A percentile compares a stretch with the other conserved stretches of the same genome.
Evolutionary conservation across 768 basidiomycete species (phyloP).

Genomic region (Pilatotrama ljubarskyi): DNA sequence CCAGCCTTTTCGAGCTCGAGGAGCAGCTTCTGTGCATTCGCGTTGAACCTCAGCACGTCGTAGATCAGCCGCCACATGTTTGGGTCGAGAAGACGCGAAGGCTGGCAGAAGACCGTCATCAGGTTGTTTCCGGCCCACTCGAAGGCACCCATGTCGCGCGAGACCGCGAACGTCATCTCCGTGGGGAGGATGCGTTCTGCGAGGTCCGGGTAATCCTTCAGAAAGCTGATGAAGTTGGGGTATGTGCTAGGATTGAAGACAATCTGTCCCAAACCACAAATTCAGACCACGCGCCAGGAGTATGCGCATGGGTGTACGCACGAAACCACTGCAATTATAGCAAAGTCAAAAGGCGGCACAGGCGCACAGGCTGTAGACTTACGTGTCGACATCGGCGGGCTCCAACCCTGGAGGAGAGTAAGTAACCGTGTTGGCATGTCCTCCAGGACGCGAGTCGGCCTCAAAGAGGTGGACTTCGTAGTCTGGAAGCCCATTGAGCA

Average conservation of each 20-base stretch:
- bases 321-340: conserved; percentile 50
- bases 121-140: conserved; percentile 78
- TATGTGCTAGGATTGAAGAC: conserved; percentile 78
- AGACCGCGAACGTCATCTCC: conserved; percentile 79
- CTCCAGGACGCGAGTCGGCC: conserved; percentile 63
- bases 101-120: conserved; percentile 66
- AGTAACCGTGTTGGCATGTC: conserved; percentile 74
- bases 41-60: conserved; percentile 73
- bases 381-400: conserved; percentile 68
- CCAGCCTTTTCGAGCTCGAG: conserved; percentile 17
- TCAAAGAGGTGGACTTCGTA: conserved; percentile 79
- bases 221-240: conserved; percentile 76
- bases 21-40: conserved; percentile 56
- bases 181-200: conserved; percentile 48
- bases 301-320: conserved; percentile 32
- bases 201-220: conserved; percentile 48
- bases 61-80: conserved; percentile 73
- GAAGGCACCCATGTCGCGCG: conserved; percentile 64
- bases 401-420: conserved; percentile 45
- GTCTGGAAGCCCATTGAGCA: conserved; percentile 71
- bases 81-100: conserved; percentile 57
- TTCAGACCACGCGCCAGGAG: too few species aligned
- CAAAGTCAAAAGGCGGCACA: neutral
- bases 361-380: conserved; percentile 31
- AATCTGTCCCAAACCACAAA: conserved; percentile 49